These are phyloP conservation scores for Triangularia verruculosa DNA, from an alignment of 2,329 filamentous ascomycete species.

Conservation along the genomic window DNA sequence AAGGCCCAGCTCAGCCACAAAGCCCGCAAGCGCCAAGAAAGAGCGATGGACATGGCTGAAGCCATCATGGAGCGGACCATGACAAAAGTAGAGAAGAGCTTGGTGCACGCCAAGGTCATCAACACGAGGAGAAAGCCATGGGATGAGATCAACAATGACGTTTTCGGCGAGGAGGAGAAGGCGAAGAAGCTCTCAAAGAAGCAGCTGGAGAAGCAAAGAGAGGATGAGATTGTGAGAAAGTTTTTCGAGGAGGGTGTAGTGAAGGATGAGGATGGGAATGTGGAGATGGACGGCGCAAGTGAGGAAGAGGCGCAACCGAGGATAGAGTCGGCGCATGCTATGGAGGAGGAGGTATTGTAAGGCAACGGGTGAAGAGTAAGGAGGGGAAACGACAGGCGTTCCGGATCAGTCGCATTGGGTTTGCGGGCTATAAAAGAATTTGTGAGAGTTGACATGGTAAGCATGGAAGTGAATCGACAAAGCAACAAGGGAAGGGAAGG, in stretches of 20 bases:
- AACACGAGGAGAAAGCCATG: conserved; percentile 26
- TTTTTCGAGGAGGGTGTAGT: conserved; percentile 29
- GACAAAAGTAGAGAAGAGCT: conserved; percentile 26
- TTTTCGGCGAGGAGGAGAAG: conserved; percentile 3
- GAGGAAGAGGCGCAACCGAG: background rate
- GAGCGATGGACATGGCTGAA: conserved; percentile 56
- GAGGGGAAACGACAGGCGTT: background rate
- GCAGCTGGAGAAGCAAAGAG: conserved; percentile 22
- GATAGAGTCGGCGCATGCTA: background rate
- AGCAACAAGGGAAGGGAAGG: too few species aligned
- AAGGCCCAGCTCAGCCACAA: conserved; percentile 54
- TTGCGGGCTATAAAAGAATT: background rate
- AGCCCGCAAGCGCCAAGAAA: conserved; percentile 55
- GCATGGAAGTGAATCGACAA: too few species aligned
- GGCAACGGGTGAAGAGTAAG: background rate
- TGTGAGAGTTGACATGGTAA: background rate
- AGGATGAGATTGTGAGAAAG: conserved; percentile 23
- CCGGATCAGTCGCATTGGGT: background rate
- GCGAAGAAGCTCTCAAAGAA: conserved; percentile 19
- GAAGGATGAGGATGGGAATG: conserved; percentile 35
- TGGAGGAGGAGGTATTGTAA: conserved; percentile 23
- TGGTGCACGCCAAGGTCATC: conserved; percentile 24
- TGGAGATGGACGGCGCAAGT: conserved; percentile 34
- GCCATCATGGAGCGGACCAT: conserved; percentile 56
- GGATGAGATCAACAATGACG: conserved; percentile 28